These are phyloP conservation scores for Kodamaea kakaduensis DNA, from an alignment of 805 yeast species.

Conservation along the genomic window DNA sequence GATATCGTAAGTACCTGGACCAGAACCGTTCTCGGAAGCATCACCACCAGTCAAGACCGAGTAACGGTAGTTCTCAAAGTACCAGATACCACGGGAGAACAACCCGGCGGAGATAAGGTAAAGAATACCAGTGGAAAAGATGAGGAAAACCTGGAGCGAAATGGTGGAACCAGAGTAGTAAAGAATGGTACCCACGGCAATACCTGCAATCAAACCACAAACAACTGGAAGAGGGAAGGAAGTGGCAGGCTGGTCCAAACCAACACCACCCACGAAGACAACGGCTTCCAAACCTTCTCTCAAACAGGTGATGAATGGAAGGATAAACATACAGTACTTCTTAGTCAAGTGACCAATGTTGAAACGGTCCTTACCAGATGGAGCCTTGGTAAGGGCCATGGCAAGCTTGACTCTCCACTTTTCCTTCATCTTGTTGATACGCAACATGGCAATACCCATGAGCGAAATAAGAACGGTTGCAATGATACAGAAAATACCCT, in stretches of 20 bases:
- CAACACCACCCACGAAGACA: constrained; percentile 95
- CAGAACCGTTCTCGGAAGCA: constrained; percentile 22
- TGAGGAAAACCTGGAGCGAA: constrained; percentile 23
- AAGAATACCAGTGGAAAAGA: constrained; percentile 23
- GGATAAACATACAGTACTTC: constrained; percentile 82
- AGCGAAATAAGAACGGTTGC: constrained; percentile 23
- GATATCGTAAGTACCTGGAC: constrained; percentile 26
- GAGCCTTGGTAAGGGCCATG: constrained; percentile 19
- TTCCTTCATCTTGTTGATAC: constrained; percentile 27
- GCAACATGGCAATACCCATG: constrained; percentile 28
- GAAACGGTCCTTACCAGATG: constrained; percentile 21
- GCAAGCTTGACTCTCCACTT: constrained; percentile 29
- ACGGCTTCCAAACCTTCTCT: constrained; percentile 98
- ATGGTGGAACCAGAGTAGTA: constrained; percentile 22
- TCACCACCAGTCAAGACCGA: constrained; percentile 22
- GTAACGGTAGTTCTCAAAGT: constrained; percentile 17
- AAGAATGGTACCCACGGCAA: constrained; percentile 18
- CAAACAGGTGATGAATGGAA: constrained; percentile 85
- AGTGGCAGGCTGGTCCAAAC: constrained; percentile 43
- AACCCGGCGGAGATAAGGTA: constrained; percentile 24
- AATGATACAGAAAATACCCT: constrained; percentile 23
- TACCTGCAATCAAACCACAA: constrained; percentile 21
- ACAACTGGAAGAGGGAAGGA: constrained; percentile 24
- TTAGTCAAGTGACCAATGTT: constrained; percentile 52
- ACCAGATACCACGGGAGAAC: constrained; percentile 24